Evolutionary conservation across 2,329 filamentous ascomycete species (phyloP).

Genomic region (Apiospora malaysiana): DNA sequence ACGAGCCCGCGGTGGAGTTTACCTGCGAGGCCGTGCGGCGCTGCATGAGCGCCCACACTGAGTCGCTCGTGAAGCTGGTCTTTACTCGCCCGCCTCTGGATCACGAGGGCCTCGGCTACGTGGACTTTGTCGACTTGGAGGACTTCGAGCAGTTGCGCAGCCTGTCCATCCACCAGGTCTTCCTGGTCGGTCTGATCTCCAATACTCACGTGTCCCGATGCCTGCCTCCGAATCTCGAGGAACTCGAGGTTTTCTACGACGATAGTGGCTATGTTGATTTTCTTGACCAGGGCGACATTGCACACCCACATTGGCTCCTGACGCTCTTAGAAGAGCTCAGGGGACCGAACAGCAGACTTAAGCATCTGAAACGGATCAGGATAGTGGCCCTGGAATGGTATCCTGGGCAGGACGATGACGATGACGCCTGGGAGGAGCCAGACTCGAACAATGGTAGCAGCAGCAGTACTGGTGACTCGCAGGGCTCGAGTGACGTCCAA

Average conservation of each 20-base stretch:
- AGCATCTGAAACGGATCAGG: not conserved
- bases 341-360: not conserved
- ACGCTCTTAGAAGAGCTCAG: not conserved
- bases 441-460: not conserved
- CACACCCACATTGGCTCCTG: slow-evolving; percentile 10
- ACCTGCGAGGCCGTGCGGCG: slow-evolving; percentile 17
- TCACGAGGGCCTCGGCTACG: slow-evolving; percentile 4
- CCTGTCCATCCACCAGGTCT: not conserved
- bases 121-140: not conserved
- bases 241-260: slow-evolving; percentile 19
- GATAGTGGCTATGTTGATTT: not conserved
- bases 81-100: not conserved
- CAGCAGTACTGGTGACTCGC: not conserved
- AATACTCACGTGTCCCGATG: slow-evolving; percentile 6
- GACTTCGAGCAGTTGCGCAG: slow-evolving; percentile 9
- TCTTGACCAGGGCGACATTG: not conserved
- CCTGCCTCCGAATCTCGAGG: not conserved
- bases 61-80: slow-evolving; percentile 7
- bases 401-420: not conserved
- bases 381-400: slow-evolving; percentile 9
- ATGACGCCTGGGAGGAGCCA: not conserved
- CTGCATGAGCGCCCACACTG: not conserved
- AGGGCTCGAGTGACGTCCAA: not conserved
- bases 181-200: not conserved
- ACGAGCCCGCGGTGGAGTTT: not conserved